Evolutionary conservation across 257 asterid species (phyloP).

Genomic region (Salvia hispanica): DNA sequence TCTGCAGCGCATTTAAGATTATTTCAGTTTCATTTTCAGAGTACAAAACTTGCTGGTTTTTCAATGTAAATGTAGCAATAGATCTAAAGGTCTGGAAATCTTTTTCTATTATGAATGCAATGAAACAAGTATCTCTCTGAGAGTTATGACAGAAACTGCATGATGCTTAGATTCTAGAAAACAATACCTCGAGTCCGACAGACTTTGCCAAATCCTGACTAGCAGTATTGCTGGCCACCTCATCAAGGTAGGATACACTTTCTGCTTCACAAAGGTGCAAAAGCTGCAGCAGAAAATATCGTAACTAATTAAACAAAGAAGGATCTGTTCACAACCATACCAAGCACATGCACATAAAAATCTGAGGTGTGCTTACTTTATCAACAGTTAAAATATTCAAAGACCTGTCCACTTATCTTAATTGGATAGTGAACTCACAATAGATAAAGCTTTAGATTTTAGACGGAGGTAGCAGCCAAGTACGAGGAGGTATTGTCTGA

Average conservation of each 20-base stretch:
- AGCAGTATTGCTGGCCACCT: slow-evolving; percentile 71
- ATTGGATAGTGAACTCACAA: slow-evolving; percentile 62
- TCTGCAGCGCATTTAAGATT: background rate
- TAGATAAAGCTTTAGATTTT: slow-evolving; percentile 81
- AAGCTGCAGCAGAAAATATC: slow-evolving; percentile 59
- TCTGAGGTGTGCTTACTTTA: slow-evolving; percentile 12
- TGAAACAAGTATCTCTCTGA: slow-evolving; percentile 5
- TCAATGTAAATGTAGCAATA: background rate
- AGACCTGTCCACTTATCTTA: slow-evolving; percentile 29
- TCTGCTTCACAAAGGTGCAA: slow-evolving; percentile 94
- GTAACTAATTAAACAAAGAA: slow-evolving; percentile 23
- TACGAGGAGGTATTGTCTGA: slow-evolving; percentile 41
- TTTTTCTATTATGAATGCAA: slow-evolving; percentile 16
- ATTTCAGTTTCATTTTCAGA: slow-evolving; percentile 4
- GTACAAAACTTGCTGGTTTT: slow-evolving; percentile 3
- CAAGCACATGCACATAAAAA: slow-evolving; percentile 19
- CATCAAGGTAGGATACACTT: slow-evolving; percentile 89
- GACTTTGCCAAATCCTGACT: slow-evolving; percentile 81
- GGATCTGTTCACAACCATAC: slow-evolving; percentile 13
- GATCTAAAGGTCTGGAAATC: slow-evolving; percentile 19
- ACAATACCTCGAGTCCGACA: slow-evolving; percentile 73
- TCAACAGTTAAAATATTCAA: slow-evolving; percentile 8
- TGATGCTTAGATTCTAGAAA: slow-evolving; percentile 28
- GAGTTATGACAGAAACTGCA: slow-evolving; percentile 23
- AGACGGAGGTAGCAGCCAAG: slow-evolving; percentile 73